Evolutionary conservation across 2,329 filamentous ascomycete species (phyloP).

Genomic region (Pseudomassariella vexata): DNA sequence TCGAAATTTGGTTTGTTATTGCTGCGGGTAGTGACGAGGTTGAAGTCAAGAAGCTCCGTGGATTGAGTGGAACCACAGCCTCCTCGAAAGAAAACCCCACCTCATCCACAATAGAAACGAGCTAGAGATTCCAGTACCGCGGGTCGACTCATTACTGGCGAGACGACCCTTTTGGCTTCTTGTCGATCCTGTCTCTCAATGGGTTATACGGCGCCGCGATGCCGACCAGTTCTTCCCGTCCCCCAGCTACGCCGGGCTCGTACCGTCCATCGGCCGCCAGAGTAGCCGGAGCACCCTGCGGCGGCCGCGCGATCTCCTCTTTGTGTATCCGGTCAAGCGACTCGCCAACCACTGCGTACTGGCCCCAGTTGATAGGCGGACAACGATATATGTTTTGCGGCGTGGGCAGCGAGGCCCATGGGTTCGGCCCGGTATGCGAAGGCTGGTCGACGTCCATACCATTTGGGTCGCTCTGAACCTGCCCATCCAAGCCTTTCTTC

Average conservation of each 20-base stretch:
- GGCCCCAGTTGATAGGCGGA: conserved; percentile 89
- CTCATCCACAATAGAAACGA: neutral
- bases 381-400: conserved; percentile 79
- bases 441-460: conserved; percentile 3
- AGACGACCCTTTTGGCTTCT: conserved; percentile 23
- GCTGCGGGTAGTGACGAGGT: too few species aligned
- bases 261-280: conserved; percentile 38
- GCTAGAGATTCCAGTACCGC: too few species aligned
- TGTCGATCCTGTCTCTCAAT: conserved; percentile 40
- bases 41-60: too few species aligned
- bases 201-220: conserved; percentile 54
- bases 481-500: neutral
- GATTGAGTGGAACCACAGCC: too few species aligned
- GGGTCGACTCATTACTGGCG: conserved; percentile 18
- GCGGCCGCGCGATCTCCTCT: conserved; percentile 66
- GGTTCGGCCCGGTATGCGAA: conserved; percentile 13
- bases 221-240: conserved; percentile 40
- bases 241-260: conserved; percentile 37
- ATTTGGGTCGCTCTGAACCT: conserved; percentile 1
- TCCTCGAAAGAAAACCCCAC: neutral
- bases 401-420: conserved; percentile 63
- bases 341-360: conserved; percentile 85
- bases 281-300: conserved; percentile 45
- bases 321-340: conserved; percentile 78
- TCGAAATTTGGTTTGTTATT: too few species aligned